Evolutionary conservation across 2,329 filamentous ascomycete genomes (phyloP).

Genomic region (Fusarium duplospermum): DNA sequence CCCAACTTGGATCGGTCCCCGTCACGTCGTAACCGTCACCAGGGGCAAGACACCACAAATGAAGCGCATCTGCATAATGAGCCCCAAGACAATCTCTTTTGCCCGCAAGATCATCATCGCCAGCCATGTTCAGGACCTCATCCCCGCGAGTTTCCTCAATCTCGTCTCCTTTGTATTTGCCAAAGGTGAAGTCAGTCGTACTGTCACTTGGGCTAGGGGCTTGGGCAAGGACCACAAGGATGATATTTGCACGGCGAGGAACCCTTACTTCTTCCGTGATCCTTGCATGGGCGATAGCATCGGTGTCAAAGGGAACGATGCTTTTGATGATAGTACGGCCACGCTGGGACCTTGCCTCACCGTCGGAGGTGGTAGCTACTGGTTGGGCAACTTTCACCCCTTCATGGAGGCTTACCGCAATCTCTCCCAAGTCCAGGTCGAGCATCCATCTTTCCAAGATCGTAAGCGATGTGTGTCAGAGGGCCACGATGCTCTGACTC

Average conservation of each 20-base stretch:
- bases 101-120: constrained; percentile 54
- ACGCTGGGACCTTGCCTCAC: constrained; percentile 56
- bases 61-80: constrained; percentile 56
- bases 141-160: constrained; percentile 49
- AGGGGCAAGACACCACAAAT: constrained; percentile 50
- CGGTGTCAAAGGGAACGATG: constrained; percentile 48
- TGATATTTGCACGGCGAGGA: constrained; percentile 55
- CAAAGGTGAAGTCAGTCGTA: constrained; percentile 51
- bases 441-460: constrained; percentile 58
- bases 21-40: constrained; percentile 54
- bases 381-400: constrained; percentile 59
- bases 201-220: constrained; percentile 54
- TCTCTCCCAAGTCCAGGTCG: constrained; percentile 45
- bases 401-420: constrained; percentile 53
- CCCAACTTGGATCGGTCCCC: constrained; percentile 55
- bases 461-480: constrained; percentile 50
- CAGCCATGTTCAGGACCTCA: constrained; percentile 55
- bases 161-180: constrained; percentile 53
- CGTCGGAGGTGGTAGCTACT: constrained; percentile 53
- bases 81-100: constrained; percentile 48
- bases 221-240: constrained; percentile 52
- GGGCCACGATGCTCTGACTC: constrained; percentile 52
- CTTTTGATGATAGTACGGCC: constrained; percentile 51
- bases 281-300: constrained; percentile 61
- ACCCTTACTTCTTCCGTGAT: constrained; percentile 56